Base-by-base conservation (phyloP, 2,329 filamentous ascomycete species). In the Apiospora sp. region DNA sequence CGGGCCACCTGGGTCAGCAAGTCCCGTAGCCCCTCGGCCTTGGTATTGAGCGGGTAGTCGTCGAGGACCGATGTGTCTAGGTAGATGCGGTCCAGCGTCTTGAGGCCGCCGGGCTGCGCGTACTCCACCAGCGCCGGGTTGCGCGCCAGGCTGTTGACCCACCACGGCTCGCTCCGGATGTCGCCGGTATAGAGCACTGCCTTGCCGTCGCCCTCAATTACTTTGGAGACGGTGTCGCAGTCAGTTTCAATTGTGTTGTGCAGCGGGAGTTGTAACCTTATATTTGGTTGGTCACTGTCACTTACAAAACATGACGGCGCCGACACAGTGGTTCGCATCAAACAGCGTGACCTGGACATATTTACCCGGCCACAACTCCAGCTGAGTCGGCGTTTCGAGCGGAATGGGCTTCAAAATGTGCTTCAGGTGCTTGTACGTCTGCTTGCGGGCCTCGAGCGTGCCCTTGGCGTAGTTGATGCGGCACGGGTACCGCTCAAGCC, bases 261-360 rank as follows among this genome's bases (percentile, higher is more conserved):
- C 44, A 46, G 14, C 19, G 14, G 44, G 19, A 1, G 8, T 41
- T 41, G 8, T 6, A 19, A 46, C 19, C 16, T 19, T 7, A 7
- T 16, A 7, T 22, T 6, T 1, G 6, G 0, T 4, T 1, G 6
- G 0, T 34, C 2, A 81, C 88, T 75, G 0, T 34, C 2, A 81
- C 88, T 75, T 80, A 90, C 89, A 85, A 79, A 98, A 98, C 94
- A 98, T 97, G 24, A 96, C 94, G 24, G 94, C 92, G 0, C 96
- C 95, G 0, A 92, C 89, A 77, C 96, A 98, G 80, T 98, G 96
- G 77, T 98, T 98, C 1, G 96, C 95, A 83, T 98, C 93, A 70
- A 98, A 89, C 0, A 98, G 86, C 0, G 95, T 98, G 24, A 97
- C 94, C 67, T 91, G 90, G 34, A 98, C 90, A n/a, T 83, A 84